A percentile compares a stretch with the other conserved stretches of the same genome.
Evolutionary conservation across 805 yeast species (phyloP).

Genomic region (Helenozyma baotianmanensis): DNA sequence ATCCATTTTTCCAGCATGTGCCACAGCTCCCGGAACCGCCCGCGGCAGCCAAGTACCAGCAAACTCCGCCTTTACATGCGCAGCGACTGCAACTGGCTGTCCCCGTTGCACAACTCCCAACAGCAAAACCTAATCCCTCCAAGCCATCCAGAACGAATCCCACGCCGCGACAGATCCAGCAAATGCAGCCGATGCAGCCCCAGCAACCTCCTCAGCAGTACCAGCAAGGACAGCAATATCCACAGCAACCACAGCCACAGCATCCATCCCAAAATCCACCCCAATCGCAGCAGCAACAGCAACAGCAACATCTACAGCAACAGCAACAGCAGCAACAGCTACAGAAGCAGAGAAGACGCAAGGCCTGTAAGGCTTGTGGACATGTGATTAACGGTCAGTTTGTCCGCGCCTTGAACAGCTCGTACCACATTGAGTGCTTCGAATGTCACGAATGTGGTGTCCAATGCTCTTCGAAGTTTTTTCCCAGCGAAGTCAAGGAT

Average conservation of each 20-base stretch:
- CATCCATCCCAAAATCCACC: conserved; percentile 18
- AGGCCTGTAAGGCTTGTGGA: conserved; percentile 35
- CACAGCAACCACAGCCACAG: conserved; percentile 3
- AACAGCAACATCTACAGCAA: conserved; percentile 2
- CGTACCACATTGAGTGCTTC: conserved; percentile 86
- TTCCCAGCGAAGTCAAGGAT: conserved; percentile 59
- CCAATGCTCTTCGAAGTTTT: conserved; percentile 81
- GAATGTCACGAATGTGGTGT: conserved; percentile 79
- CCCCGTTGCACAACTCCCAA: no score
- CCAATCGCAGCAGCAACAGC: conserved; percentile 10
- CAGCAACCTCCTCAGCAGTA: conserved; percentile 18
- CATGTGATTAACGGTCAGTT: conserved; percentile 56
- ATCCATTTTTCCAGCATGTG: no score
- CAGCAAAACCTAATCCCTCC: no score
- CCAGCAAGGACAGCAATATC: conserved; percentile 3
- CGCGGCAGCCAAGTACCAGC: no score
- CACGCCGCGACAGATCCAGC: background rate
- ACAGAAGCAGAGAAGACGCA: conserved; percentile 15
- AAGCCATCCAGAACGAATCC: conserved; percentile 2
- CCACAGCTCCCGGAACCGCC: no score
- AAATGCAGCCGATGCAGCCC: background rate
- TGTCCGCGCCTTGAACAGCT: conserved; percentile 75
- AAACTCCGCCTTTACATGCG: no score
- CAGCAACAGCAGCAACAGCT: conserved; percentile 3
- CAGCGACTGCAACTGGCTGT: no score